Percentiles rank a stretch among this genome's conserved stretches.
Conservation (phyloP, 306 rosid genomes). For the Pterocarpus macrocarpus region DNA sequence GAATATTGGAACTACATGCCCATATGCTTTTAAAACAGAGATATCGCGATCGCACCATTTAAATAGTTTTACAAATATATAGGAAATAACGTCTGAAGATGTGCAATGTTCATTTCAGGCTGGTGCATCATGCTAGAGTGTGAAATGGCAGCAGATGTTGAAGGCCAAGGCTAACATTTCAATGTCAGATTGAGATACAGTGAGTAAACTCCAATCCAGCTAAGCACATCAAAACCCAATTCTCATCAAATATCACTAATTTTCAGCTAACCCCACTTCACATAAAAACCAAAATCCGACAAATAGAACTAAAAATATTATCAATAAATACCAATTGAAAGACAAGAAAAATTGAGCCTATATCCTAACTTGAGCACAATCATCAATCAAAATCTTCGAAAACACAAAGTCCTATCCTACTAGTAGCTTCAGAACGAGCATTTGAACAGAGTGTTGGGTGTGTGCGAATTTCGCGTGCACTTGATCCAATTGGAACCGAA, state of each 20-base stretch:
- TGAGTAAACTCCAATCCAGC: constrained; percentile 35
- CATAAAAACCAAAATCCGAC: constrained; percentile 6
- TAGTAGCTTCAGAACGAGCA: constrained; percentile 7
- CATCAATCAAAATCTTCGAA: constrained; percentile 18
- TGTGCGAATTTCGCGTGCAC: not conserved
- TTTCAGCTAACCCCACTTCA: constrained; percentile 25
- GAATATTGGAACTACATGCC: constrained; percentile 17
- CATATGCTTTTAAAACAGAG: constrained; percentile 12
- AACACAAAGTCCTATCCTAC: constrained; percentile 27
- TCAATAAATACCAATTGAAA: constrained; percentile 16
- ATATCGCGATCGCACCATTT: not conserved
- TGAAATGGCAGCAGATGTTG: not conserved
- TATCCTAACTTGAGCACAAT: not conserved
- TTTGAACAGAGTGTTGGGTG: constrained; percentile 35
- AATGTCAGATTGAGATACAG: constrained; percentile 40
- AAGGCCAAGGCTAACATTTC: not conserved
- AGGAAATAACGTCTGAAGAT: constrained; percentile 31
- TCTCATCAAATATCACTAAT: constrained; percentile 31
- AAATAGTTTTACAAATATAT: constrained; percentile 20
- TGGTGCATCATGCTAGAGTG: not conserved
- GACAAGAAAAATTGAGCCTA: not conserved
- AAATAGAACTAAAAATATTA: constrained; percentile 15
- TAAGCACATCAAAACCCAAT: constrained; percentile 39
- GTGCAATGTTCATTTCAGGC: constrained; percentile 24
- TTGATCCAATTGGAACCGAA: constrained; percentile 42